Percentiles rank a stretch among this genome's conserved stretches.
Evolutionary conservation across 1,139 yeast species (phyloP).

Genomic region (Suhomyces terraborum): DNA sequence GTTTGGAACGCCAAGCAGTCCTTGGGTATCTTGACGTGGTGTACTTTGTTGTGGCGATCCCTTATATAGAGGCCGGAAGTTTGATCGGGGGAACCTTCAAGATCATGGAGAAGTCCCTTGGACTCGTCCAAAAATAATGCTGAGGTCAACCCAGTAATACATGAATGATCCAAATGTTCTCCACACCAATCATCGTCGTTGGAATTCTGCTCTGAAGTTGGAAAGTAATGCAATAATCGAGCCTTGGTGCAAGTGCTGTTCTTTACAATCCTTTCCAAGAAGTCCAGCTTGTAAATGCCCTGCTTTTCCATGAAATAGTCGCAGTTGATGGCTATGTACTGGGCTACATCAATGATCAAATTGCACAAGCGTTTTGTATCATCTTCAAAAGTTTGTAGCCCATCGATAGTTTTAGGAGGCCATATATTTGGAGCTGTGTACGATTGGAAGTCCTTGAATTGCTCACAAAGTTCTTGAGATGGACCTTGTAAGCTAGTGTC

Average conservation of each 20-base stretch:
- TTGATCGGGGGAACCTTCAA: slow-evolving; percentile 44
- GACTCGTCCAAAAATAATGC: slow-evolving; percentile 54
- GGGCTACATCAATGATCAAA: slow-evolving; percentile 53
- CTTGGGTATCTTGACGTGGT: slow-evolving; percentile 56
- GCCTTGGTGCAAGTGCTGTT: slow-evolving; percentile 62
- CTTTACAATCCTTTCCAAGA: slow-evolving; percentile 47
- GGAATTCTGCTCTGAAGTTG: slow-evolving; percentile 20
- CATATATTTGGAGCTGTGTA: slow-evolving; percentile 57
- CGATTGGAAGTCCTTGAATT: slow-evolving; percentile 39
- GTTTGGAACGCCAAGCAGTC: slow-evolving; percentile 66
- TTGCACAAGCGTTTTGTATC: slow-evolving; percentile 44
- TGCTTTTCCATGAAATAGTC: slow-evolving; percentile 44
- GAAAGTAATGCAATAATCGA: slow-evolving; percentile 57
- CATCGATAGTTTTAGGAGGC: slow-evolving; percentile 39
- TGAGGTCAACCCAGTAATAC: slow-evolving; percentile 62
- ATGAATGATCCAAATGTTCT: slow-evolving; percentile 64
- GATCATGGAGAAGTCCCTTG: slow-evolving; percentile 22
- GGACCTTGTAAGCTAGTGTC: slow-evolving; percentile 51
- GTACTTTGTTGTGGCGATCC: slow-evolving; percentile 46
- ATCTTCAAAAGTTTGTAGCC: slow-evolving; percentile 32
- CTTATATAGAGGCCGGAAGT: slow-evolving; percentile 56
- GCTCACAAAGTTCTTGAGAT: slow-evolving; percentile 28
- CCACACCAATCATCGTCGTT: slow-evolving; percentile 59
- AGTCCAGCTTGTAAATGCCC: slow-evolving; percentile 36
- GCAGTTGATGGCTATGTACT: slow-evolving; percentile 54